Evolutionary conservation across 768 basidiomycete genomes (phyloP).

Genomic region (Termitomyces sp.): DNA sequence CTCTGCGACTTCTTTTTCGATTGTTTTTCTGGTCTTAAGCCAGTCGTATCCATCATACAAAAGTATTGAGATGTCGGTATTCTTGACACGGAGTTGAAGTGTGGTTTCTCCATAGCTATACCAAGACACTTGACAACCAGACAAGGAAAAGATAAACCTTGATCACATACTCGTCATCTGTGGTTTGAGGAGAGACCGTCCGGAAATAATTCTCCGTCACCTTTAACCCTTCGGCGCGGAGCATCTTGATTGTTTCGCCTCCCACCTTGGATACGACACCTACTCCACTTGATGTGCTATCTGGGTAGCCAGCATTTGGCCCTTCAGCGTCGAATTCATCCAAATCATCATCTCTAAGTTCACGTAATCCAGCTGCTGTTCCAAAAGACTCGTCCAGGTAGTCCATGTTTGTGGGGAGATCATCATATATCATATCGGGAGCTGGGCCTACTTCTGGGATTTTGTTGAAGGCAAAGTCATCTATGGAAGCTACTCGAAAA

Average conservation of each 20-base stretch:
- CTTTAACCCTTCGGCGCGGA: slow-evolving; percentile 57
- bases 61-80: slow-evolving; percentile 60
- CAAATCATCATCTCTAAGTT: slow-evolving; percentile 65
- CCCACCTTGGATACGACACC: slow-evolving; percentile 57
- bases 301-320: slow-evolving; percentile 15
- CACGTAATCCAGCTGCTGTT: slow-evolving; percentile 68
- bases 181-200: slow-evolving; percentile 49
- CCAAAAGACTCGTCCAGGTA: slow-evolving; percentile 85
- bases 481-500: slow-evolving; percentile 53
- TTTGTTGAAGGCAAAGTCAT: slow-evolving; percentile 74
- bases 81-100: slow-evolving; percentile 48
- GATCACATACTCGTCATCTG: slow-evolving; percentile 37
- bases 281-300: slow-evolving; percentile 23
- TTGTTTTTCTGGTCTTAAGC: slow-evolving; percentile 74
- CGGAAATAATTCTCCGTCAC: slow-evolving; percentile 73
- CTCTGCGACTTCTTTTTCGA: slow-evolving; percentile 83
- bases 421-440: slow-evolving; percentile 88
- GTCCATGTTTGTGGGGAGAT: slow-evolving; percentile 83
- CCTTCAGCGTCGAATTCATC: slow-evolving; percentile 54
- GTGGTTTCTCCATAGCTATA: slow-evolving; percentile 39
- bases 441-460: slow-evolving; percentile 72
- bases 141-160: neutral
- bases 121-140: neutral
- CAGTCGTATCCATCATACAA: slow-evolving; percentile 97
- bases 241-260: slow-evolving; percentile 82